Evolutionary conservation across 352 stramenopile species (phyloP), one percentile per base, ranked within the genome.

Genomic region (Phytopythium vexans): DNA sequence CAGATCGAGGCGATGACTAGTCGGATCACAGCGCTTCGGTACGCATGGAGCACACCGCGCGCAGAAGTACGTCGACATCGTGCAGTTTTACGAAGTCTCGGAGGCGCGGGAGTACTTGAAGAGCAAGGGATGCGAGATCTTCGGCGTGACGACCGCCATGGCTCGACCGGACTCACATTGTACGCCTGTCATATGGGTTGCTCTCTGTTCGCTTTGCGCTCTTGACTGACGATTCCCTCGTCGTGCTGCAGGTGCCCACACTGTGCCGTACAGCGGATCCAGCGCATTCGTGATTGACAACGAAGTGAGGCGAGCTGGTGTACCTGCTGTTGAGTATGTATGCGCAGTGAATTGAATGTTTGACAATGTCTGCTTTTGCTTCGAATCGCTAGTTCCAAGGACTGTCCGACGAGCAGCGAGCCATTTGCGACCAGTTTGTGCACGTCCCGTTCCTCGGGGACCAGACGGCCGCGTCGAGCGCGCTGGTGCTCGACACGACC

Each of bases 251-350:
- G 81, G 57, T 35, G 66, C 72, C 0, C 77, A 91, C 49, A 43
- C 66, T 36, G 68, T 60, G n/a, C 55, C 67, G 1, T 89, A 82
- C 54, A 35, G 59, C 21, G 72, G 74, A 32, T 79, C 72, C 21
- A 88, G 69, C 15, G 82, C 82, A 41, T 92, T 92, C 39, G 75
- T 92, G 51, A 64, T 92, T 40, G 77, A 82, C 63, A 92, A 92
- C 54, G 82, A 92, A 66, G 74, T 81, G 31, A 15, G 64, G 1
- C 21, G 21, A 27, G 21, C 2, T 27, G 21, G 21, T 2, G 21
- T 27, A 27, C 21, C 1, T 1, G 14, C 52, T 6, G 3, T 48
- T 11, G n/a, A 55, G 37, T 12, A 41, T 15, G 4, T 16, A 7
- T 62, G 35, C 51, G 42, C 27, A 70, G 9, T 33, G 10, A 4